Evolutionary conservation across 331 rosid genomes (phyloP).

Genomic region (Pyracantha coccinea): DNA sequence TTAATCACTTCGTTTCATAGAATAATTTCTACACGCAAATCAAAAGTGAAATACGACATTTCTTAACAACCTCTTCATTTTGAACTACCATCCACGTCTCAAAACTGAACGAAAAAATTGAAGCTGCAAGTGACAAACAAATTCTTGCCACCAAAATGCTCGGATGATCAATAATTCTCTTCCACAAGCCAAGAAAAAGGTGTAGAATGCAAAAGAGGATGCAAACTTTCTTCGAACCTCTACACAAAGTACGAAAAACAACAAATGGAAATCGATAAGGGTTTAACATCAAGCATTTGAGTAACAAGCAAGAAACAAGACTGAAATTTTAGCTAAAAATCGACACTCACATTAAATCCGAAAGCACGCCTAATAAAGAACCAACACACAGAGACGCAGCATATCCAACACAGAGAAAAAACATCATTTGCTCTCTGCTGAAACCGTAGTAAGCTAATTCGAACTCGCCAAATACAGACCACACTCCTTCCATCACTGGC

Average conservation of each 20-base stretch:
- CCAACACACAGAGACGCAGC: conserved; percentile 60
- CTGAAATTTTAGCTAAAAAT: not conserved
- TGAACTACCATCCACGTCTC: conserved; percentile 86
- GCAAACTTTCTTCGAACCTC: conserved; percentile 72
- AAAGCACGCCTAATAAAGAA: conserved; percentile 60
- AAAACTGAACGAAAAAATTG: conserved; percentile 61
- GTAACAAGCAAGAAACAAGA: not conserved
- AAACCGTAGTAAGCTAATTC: conserved; percentile 60
- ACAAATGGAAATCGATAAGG: not conserved
- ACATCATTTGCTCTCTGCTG: conserved; percentile 49
- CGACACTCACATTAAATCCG: conserved; percentile 64
- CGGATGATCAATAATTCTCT: conserved; percentile 50
- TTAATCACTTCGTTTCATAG: not conserved
- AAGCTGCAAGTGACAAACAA: conserved; percentile 57
- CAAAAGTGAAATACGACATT: conserved; percentile 7
- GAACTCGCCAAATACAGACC: conserved; percentile 72
- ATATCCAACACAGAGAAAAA: conserved; percentile 56
- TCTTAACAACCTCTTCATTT: conserved; percentile 63
- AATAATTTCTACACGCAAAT: not conserved
- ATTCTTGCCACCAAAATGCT: conserved; percentile 52
- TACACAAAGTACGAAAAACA: conserved; percentile 17
- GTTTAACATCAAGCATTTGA: conserved; percentile 11
- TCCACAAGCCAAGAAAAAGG: conserved; percentile 58
- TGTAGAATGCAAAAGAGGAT: conserved; percentile 60
- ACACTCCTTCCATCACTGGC: conserved; percentile 75